Percentiles rank a stretch among this genome's conserved stretches.
phyloP scores from a whole-genome alignment of 441 rosid species.

The Mallotus repandus region DNA sequence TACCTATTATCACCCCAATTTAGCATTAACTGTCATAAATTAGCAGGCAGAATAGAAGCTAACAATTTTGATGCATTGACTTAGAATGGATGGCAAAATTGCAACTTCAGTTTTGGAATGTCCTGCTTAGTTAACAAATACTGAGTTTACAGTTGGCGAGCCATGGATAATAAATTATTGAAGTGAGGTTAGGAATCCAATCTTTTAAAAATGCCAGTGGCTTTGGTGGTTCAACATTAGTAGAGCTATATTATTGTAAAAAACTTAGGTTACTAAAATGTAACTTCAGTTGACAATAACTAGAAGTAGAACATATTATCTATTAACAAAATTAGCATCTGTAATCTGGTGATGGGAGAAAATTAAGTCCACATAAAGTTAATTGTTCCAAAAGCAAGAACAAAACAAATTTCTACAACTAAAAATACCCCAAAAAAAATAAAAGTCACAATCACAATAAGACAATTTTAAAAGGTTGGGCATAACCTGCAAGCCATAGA shows the following conservation, averaged over 20 bases:
- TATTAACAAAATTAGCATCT: background rate
- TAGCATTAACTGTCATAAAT: background rate
- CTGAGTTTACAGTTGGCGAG: too few species aligned
- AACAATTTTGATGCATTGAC: background rate
- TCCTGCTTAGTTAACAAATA: too few species aligned
- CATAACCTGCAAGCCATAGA: slow-evolving; percentile 78
- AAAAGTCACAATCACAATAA: background rate
- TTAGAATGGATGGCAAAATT: background rate
- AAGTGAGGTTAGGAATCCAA: too few species aligned
- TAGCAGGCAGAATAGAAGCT: background rate
- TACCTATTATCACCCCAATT: background rate
- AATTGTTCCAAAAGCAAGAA: background rate
- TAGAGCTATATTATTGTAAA: too few species aligned
- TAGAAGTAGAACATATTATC: background rate
- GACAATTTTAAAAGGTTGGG: slow-evolving; percentile 4
- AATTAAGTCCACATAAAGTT: slow-evolving; percentile 7
- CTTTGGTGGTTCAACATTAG: too few species aligned
- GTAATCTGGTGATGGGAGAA: background rate
- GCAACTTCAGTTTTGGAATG: too few species aligned
- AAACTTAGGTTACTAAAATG: slow-evolving; percentile 1
- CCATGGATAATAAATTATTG: too few species aligned
- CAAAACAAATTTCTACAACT: background rate
- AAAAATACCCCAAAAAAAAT: slow-evolving; percentile 1
- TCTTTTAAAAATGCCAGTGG: too few species aligned
- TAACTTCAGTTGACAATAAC: background rate